phyloP scores from a whole-genome alignment of 257 asterid genomes.

The Verbena officinalis region DNA sequence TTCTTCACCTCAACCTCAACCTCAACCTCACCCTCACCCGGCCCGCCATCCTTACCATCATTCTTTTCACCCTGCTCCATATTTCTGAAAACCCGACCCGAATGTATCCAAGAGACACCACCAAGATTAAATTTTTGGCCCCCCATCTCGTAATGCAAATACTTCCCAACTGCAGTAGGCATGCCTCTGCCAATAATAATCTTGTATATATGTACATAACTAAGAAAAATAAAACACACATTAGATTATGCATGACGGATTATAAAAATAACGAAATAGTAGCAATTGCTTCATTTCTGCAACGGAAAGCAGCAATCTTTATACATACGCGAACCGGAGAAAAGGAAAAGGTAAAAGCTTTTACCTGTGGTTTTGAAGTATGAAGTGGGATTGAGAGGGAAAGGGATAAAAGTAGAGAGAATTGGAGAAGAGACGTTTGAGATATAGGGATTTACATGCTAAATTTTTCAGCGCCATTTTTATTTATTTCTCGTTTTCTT shows the following conservation, averaged over 20 bases:
- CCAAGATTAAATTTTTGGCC: slow-evolving; percentile 37
- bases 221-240: slow-evolving; percentile 30
- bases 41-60: slow-evolving; percentile 35
- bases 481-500: slow-evolving; percentile 13
- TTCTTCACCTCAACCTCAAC: slow-evolving; percentile 45
- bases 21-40: slow-evolving; percentile 42
- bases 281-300: not conserved
- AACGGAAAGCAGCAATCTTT: not conserved
- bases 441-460: slow-evolving; percentile 40
- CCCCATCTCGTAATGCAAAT: slow-evolving; percentile 29
- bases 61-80: slow-evolving; percentile 35
- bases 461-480: slow-evolving; percentile 50
- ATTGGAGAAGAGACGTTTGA: slow-evolving; percentile 37
- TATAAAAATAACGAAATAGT: not conserved
- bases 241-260: slow-evolving; percentile 19
- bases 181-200: slow-evolving; percentile 37
- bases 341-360: not conserved
- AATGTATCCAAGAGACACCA: slow-evolving; percentile 44
- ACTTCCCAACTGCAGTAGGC: slow-evolving; percentile 28
- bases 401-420: slow-evolving; percentile 22
- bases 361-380: slow-evolving; percentile 47
- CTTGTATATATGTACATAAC: slow-evolving; percentile 37
- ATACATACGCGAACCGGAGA: not conserved
- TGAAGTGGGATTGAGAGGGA: slow-evolving; percentile 21
- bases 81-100: slow-evolving; percentile 43